Conservation (phyloP, 306 rosid species). For the Pterocarpus santalinus region DNA sequence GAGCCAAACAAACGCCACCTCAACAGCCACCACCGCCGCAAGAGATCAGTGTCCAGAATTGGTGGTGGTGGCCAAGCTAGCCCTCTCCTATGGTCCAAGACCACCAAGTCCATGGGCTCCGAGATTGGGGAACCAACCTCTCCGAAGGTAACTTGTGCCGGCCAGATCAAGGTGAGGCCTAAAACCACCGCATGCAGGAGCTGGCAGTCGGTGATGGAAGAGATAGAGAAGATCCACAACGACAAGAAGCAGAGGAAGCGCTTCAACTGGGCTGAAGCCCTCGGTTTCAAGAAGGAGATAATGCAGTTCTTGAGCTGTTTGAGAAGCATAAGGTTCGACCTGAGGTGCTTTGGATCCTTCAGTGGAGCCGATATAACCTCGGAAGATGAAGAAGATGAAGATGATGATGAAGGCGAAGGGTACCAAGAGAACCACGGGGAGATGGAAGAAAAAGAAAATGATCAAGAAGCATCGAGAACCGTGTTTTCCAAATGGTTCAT, state of each 20-base stretch:
- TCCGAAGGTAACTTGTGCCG: conserved; percentile 94
- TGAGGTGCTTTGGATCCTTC: conserved; percentile 80
- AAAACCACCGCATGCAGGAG: conserved; percentile 63
- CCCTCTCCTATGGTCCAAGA: conserved; percentile 79
- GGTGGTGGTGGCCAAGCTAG: conserved; percentile 63
- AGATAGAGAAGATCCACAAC: conserved; percentile 85
- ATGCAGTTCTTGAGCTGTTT: conserved; percentile 87
- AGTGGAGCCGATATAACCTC: conserved; percentile 58
- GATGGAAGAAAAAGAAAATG: conserved; percentile 49
- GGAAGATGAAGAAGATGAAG: conserved; percentile 68
- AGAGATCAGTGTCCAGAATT: conserved; percentile 59
- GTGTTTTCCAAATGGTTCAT: conserved; percentile 89
- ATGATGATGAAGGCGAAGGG: conserved; percentile 45
- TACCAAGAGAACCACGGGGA: conserved; percentile 42
- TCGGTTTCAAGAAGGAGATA: conserved; percentile 86
- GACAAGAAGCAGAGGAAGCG: conserved; percentile 63
- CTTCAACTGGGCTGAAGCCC: conserved; percentile 64
- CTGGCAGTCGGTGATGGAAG: conserved; percentile 98
- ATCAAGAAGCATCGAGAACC: conserved; percentile 56
- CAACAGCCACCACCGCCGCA: conserved; percentile 55
- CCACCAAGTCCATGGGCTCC: conserved; percentile 62
- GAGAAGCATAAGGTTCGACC: conserved; percentile 69
- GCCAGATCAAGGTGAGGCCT: conserved; percentile 87
- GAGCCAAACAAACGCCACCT: conserved; percentile 63
- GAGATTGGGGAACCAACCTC: conserved; percentile 89